Evolutionary conservation across 345 rosid species (phyloP).

Genomic region (Balakata baccata): DNA sequence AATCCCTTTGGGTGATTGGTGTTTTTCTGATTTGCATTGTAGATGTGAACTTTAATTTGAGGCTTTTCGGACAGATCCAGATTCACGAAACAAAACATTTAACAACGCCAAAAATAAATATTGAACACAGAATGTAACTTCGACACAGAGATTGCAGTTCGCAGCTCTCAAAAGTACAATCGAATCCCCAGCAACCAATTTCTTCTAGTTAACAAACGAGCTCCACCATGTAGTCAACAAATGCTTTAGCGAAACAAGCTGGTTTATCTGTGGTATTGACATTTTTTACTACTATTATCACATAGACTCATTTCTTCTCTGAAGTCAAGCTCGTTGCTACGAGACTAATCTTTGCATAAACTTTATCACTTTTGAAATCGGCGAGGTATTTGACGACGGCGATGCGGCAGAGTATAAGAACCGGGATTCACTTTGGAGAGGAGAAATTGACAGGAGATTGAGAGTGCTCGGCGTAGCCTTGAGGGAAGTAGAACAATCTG

Average conservation of each 20-base stretch:
- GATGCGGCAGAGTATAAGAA: constrained; percentile 18
- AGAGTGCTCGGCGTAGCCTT: constrained; percentile 31
- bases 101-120: too few species aligned
- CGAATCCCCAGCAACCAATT: too few species aligned
- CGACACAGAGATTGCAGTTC: too few species aligned
- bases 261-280: constrained; percentile 34
- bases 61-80: too few species aligned
- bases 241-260: constrained; percentile 87
- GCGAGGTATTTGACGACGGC: constrained; percentile 20
- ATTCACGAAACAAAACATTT: too few species aligned
- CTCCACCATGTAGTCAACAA: too few species aligned
- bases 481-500: constrained; percentile 25
- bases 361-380: constrained; percentile 23
- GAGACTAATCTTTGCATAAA: constrained; percentile 19
- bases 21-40: too few species aligned
- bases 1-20: too few species aligned
- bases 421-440: neutral
- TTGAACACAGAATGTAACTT: too few species aligned
- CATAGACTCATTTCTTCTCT: constrained; percentile 22
- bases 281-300: neutral
- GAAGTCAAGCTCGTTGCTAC: constrained; percentile 22
- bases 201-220: too few species aligned
- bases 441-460: constrained; percentile 20
- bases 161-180: too few species aligned
- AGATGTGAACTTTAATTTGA: too few species aligned